A percentile compares a stretch with the other conserved stretches of the same genome.
These are phyloP conservation scores for Carex pumila DNA, from an alignment of 176 grass and related monocot species.

Conservation along the genomic window DNA sequence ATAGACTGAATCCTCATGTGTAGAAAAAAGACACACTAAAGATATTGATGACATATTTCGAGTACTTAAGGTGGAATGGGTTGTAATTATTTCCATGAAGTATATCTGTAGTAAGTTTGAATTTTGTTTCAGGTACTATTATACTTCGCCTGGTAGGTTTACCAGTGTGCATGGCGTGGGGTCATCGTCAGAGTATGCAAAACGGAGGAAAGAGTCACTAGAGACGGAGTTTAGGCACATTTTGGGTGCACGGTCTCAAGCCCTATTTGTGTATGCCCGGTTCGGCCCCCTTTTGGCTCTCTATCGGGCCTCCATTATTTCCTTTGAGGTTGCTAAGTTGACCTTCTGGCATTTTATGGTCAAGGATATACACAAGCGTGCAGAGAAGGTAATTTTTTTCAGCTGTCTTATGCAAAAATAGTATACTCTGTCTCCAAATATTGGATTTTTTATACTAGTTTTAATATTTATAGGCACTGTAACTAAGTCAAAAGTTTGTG, in stretches of 20 bases:
- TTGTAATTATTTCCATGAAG: background rate
- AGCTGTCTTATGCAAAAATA: background rate
- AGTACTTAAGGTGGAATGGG: background rate
- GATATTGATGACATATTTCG: background rate
- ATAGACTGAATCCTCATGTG: background rate
- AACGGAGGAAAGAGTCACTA: conserved; percentile 74
- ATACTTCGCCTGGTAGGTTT: conserved; percentile 56
- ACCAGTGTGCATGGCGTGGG: conserved; percentile 85
- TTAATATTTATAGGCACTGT: background rate
- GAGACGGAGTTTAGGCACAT: conserved; percentile 76
- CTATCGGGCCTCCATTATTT: conserved; percentile 78
- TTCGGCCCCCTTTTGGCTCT: conserved; percentile 82
- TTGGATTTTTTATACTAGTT: background rate
- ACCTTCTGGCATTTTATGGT: conserved; percentile 73
- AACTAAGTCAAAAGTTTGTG: background rate
- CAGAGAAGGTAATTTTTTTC: conserved; percentile 49
- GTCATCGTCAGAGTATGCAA: conserved; percentile 79
- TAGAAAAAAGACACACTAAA: background rate
- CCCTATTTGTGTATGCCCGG: conserved; percentile 51
- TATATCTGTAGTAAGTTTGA: background rate
- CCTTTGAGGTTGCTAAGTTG: conserved; percentile 80
- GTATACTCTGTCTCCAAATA: background rate
- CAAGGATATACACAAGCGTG: conserved; percentile 47
- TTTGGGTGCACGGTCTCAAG: conserved; percentile 56
- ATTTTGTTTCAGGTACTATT: conserved; percentile 7